A percentile compares a stretch with the other conserved stretches of the same genome.
phyloP scores from a whole-genome alignment of 2,329 filamentous ascomycete genomes.

The Sclerotinia spermophila region DNA sequence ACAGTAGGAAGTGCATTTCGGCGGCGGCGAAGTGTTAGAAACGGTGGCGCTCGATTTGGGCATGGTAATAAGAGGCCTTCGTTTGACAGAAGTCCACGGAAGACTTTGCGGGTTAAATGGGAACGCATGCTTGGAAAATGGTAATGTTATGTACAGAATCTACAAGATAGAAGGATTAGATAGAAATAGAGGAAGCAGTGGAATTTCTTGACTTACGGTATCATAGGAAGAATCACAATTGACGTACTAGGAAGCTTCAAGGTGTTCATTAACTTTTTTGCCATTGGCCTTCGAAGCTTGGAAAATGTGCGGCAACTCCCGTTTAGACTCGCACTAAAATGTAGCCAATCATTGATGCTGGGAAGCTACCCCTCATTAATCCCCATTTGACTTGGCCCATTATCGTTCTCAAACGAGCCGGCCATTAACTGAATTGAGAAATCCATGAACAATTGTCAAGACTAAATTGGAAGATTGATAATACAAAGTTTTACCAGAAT shows the following conservation, averaged over 20 bases:
- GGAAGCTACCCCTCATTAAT: conserved; percentile 13
- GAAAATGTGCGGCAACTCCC: conserved; percentile 20
- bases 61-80: conserved; percentile 40
- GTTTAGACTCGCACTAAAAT: neutral
- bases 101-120: conserved; percentile 57
- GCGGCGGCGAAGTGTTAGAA: conserved; percentile 34
- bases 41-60: conserved; percentile 26
- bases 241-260: conserved; percentile 2
- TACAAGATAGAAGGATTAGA: neutral
- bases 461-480: neutral
- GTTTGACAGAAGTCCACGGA: conserved; percentile 53
- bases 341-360: neutral
- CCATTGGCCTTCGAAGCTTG: neutral
- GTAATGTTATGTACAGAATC: conserved; percentile 23
- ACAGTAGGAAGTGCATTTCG: neutral
- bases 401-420: too few relatives aligned
- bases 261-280: conserved; percentile 9
- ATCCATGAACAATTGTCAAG: neutral
- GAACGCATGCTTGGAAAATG: conserved; percentile 48
- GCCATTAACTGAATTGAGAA: neutral
- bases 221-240: neutral
- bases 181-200: neutral
- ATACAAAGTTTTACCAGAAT: neutral
- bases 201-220: neutral
- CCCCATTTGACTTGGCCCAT: neutral